Evolutionary conservation across 495 filamentous ascomycete genomes (phyloP), one percentile per base, ranked within the genome.

Genomic region (Physcia stellaris): DNA sequence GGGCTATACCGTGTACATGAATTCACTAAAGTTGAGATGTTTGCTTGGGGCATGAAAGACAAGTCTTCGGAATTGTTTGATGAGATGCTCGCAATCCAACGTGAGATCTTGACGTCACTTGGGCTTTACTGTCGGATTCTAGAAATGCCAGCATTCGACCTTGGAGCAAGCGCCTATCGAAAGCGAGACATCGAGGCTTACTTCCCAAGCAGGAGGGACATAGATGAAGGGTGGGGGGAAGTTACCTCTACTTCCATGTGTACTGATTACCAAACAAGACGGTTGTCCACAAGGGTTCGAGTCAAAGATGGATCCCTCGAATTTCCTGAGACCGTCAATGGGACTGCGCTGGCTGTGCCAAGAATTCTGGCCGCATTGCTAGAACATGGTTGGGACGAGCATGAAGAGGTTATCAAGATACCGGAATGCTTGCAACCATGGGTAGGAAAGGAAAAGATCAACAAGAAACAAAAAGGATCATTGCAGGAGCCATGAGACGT

Each of bases 1-100:
- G 90, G 90, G 6, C 67, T 98, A 5, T 98, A 96, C 61, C 79
- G 90, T 10, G 90, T 98, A n/a, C 90, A 96, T 62, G 90, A 98
- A 56, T 98, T 98, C 61, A 93, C 86, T 27, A 98, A 98, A 52
- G 88, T 96, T 1, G 90, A 98, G 55, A 75, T 98, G 63, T 98
- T 98, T 54, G 83, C 77, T 0, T 98, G 88, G 88, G 75, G 75
- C 4, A 31, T 60, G 0, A 75, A 78, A 7, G 63, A 63, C 18
- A 41, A 46, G 3, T 52, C 52, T 20, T 17, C 42, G 9, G 66
- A 69, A 1, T 53, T 86, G 20, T 94, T 95, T 56, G 56, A 77
- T 41, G 85, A 93, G 50, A 82, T 98, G 62, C 55, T 95, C 20
- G 64, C 70, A 30, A 74, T 95, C 18, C 90, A 98, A 58, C 79